Evolutionary conservation across 1,139 yeast genomes (phyloP).

Genomic region (Suhomyces anneliseae): DNA sequence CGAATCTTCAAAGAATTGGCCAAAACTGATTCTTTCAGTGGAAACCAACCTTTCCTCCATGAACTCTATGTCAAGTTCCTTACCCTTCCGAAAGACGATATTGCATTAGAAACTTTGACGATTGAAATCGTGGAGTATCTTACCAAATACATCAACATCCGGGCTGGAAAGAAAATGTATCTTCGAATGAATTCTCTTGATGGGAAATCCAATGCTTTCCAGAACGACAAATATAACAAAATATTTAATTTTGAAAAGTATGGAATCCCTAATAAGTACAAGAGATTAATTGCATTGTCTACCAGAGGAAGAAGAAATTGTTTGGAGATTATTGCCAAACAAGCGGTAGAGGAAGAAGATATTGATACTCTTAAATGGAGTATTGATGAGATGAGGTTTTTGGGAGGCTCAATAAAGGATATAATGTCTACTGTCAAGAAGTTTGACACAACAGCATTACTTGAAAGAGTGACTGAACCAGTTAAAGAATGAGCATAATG

Average conservation of each 20-base stretch:
- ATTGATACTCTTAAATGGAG: constrained; percentile 30
- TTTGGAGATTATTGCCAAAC: constrained; percentile 20
- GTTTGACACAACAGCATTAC: background rate
- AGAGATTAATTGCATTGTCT: constrained; percentile 14
- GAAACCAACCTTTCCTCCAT: constrained; percentile 13
- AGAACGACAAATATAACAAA: constrained; percentile 1
- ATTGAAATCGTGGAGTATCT: constrained; percentile 10
- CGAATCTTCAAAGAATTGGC: constrained; percentile 18
- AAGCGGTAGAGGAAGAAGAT: constrained; percentile 28
- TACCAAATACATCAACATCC: constrained; percentile 10
- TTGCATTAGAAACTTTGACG: constrained; percentile 12
- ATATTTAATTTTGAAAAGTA: constrained; percentile 15
- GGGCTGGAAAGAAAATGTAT: constrained; percentile 17
- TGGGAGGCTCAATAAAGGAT: constrained; percentile 31
- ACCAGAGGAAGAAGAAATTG: constrained; percentile 14
- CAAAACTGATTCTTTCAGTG: constrained; percentile 11
- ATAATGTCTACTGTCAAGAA: constrained; percentile 10
- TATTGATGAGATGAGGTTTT: constrained; percentile 30
- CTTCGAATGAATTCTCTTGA: constrained; percentile 9
- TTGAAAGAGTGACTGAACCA: background rate
- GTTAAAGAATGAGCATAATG: background rate
- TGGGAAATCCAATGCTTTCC: constrained; percentile 8
- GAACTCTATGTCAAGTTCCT: constrained; percentile 14
- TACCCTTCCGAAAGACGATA: constrained; percentile 13
- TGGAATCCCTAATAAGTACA: constrained; percentile 17